Base-by-base conservation (phyloP, 1,139 yeast species). In the Saccharomycopsis hybrid region DNA sequence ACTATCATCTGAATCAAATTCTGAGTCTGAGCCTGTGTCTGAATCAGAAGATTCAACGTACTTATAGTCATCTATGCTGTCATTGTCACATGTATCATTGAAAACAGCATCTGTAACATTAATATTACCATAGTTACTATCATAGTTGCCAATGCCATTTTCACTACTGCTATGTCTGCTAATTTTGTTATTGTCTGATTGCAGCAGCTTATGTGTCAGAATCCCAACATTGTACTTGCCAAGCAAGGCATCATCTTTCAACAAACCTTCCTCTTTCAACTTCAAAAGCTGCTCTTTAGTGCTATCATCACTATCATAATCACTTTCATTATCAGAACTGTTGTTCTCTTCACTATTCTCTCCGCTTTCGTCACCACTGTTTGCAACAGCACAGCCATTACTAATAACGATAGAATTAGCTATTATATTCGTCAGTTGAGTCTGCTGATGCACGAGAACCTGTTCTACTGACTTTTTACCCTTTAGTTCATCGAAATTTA, bases 241-340 rank as follows among this genome's bases (percentile, higher is more conserved):
- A 27, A 52, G 35, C 11, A 52, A 33, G n/a, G 46, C 53, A 36
- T 47, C 45, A 9, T 45, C 41, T 32, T 40, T 27, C 35, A 52
- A 41, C 7, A 46, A n/a, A 3, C 55, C 55, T 38, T 52, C 45
- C 11, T 52, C 29, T 41, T 49, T 41, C 25, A 52, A 29, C 24
- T 42, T 38, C 37, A 49, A 28, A 5, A 52, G 30, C 27, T 52
- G 55, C 24, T 29, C 53, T 25, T 49, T 39, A 4, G 55, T 52
- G 31, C 55, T 52, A 42, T 53, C 55, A 42, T 52, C 54, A 39
- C 53, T 52, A 30, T 52, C 55, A 46, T 51, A 49, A 18, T 40
- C 50, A n/a, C 43, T 45, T 9, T 35, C 24, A 28, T 2, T n/a
- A n/a, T 38, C 37, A 30, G 37, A 29, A n/a, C 29, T 29, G 25